Conservation (phyloP, 805 yeast species). For the Candida orba region DNA sequence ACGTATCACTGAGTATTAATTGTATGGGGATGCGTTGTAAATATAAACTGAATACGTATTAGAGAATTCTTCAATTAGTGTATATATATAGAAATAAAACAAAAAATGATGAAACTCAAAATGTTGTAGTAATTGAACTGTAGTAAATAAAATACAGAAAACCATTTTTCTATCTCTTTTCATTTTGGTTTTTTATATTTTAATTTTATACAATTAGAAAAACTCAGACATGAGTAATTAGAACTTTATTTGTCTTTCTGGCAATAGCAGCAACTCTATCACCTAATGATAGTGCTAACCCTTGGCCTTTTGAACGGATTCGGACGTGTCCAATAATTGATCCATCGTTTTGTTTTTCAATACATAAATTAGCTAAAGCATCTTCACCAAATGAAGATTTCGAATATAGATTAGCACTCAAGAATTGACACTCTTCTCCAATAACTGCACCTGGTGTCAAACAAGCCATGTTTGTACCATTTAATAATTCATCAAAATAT, state of each 20-base stretch:
- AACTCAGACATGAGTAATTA: constrained; percentile 23
- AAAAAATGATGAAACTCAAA: neutral
- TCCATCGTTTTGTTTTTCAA: constrained; percentile 71
- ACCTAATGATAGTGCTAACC: constrained; percentile 89
- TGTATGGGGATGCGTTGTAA: neutral
- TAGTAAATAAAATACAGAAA: too few relatives aligned
- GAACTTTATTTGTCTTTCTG: constrained; percentile 40
- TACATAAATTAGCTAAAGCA: constrained; percentile 91
- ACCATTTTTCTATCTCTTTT: neutral
- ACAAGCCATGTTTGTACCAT: constrained; percentile 89
- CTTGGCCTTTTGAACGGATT: constrained; percentile 96
- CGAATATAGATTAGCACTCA: constrained; percentile 91
- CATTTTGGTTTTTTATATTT: neutral
- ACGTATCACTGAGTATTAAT: constrained; percentile 14
- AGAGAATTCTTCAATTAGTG: neutral
- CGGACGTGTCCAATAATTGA: constrained; percentile 89
- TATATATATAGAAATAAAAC: neutral
- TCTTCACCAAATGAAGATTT: constrained; percentile 95
- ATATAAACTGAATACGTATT: neutral
- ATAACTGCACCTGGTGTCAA: constrained; percentile 88
- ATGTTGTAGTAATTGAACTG: too few relatives aligned
- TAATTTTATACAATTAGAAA: neutral
- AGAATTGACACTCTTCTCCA: constrained; percentile 83
- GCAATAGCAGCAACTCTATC: constrained; percentile 87
- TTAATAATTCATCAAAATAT: constrained; percentile 67